phyloP scores from a whole-genome alignment of 306 rosid genomes.

The Begonia peltatifolia region DNA sequence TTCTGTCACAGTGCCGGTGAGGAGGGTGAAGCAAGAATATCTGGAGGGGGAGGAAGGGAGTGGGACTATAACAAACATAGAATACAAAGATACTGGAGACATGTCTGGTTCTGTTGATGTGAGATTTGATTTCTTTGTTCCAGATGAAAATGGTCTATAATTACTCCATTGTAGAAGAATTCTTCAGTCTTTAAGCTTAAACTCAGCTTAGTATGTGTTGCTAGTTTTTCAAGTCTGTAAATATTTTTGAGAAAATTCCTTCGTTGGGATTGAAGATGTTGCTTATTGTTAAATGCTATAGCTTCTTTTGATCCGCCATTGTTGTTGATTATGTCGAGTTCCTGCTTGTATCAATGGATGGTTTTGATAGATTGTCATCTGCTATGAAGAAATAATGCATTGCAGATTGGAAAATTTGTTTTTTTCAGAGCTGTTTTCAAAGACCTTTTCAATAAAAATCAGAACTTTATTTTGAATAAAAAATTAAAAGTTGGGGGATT shows the following conservation, averaged over 20 bases:
- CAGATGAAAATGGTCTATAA: constrained; percentile 11
- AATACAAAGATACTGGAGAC: constrained; percentile 77
- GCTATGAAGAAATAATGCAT: no score
- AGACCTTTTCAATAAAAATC: neutral
- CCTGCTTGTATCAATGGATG: no score
- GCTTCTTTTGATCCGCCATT: no score
- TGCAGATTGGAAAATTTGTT: no score
- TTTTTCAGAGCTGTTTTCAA: neutral
- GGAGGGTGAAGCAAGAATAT: constrained; percentile 86
- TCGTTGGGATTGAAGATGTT: no score
- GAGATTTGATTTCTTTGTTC: constrained; percentile 34
- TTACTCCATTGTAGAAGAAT: neutral
- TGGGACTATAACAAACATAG: constrained; percentile 70
- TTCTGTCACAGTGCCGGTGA: constrained; percentile 86
- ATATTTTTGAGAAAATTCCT: no score
- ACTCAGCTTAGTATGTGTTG: neutral
- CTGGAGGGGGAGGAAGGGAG: constrained; percentile 60
- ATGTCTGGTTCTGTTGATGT: constrained; percentile 56
- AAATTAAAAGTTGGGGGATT: neutral
- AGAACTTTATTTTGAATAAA: no score
- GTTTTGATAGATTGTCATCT: no score
- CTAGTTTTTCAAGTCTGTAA: no score
- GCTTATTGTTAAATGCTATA: no score
- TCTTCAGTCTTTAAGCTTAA: neutral
- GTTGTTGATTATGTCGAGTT: no score